Percentiles rank a stretch among this genome's conserved stretches.
phyloP scores from a whole-genome alignment of 306 rosid species.

The Cicer chorassanicum region DNA sequence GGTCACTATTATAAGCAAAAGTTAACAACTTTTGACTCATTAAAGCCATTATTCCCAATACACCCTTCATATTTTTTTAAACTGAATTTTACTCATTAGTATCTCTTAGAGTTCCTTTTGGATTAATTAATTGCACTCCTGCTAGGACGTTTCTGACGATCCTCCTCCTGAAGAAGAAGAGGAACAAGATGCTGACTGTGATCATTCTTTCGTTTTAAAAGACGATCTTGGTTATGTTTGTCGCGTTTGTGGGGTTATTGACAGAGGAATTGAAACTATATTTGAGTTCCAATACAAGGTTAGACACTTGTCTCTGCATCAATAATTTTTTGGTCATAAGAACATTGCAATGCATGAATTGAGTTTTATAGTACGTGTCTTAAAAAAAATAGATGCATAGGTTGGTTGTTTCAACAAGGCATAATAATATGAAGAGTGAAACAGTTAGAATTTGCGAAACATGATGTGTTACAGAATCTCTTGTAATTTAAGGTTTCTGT shows the following conservation, averaged over 20 bases:
- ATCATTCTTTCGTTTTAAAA: slow-evolving; percentile 86
- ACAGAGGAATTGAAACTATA: slow-evolving; percentile 74
- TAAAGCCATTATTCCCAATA: too few relatives aligned
- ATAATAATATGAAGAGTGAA: slow-evolving; percentile 21
- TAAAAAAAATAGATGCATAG: slow-evolving; percentile 28
- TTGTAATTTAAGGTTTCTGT: slow-evolving; percentile 17
- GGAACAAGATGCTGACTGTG: slow-evolving; percentile 64
- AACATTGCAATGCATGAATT: neutral
- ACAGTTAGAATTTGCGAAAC: slow-evolving; percentile 3
- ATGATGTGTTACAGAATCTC: neutral
- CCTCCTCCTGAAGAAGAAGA: slow-evolving; percentile 53
- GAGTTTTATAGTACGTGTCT: slow-evolving; percentile 8
- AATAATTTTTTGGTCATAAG: slow-evolving; percentile 28
- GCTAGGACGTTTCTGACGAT: slow-evolving; percentile 62
- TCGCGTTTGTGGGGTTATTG: slow-evolving; percentile 85
- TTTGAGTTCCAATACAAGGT: slow-evolving; percentile 86
- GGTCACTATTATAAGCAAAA: too few relatives aligned
- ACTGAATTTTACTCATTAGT: neutral
- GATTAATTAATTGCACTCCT: slow-evolving; percentile 38
- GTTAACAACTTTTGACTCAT: too few relatives aligned
- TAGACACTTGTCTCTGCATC: slow-evolving; percentile 30
- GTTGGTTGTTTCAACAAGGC: slow-evolving; percentile 29
- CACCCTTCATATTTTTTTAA: neutral
- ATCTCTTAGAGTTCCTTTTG: slow-evolving; percentile 2
- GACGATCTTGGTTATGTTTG: slow-evolving; percentile 95